These are phyloP conservation scores for Alternaria longipes DNA, from an alignment of 2,329 filamentous ascomycete species.

Conservation along the genomic window DNA sequence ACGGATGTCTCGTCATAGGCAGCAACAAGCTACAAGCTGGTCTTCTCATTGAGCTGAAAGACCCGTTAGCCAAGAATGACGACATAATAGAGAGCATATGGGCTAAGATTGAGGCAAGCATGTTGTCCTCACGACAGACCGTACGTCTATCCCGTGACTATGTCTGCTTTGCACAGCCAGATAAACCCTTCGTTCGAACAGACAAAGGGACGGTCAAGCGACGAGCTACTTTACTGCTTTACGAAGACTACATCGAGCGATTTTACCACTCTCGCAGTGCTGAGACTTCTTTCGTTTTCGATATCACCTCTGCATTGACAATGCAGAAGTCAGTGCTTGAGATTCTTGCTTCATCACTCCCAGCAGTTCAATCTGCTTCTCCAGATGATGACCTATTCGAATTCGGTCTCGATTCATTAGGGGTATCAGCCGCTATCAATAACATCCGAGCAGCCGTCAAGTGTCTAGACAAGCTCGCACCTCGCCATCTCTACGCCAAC, in stretches of 20 bases:
- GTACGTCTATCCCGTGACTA: slow-evolving; percentile 54
- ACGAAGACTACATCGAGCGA: slow-evolving; percentile 58
- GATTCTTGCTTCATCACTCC: slow-evolving; percentile 19
- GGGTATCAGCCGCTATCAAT: slow-evolving; percentile 41
- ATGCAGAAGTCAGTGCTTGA: slow-evolving; percentile 14
- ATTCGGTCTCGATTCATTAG: slow-evolving; percentile 47
- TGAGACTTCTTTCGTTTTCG: slow-evolving; percentile 8
- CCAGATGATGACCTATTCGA: slow-evolving; percentile 45
- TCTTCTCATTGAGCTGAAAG: slow-evolving; percentile 43
- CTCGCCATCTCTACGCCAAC: slow-evolving; percentile 51
- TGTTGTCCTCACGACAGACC: slow-evolving; percentile 52
- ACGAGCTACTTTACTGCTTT: slow-evolving; percentile 52
- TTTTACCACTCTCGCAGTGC: slow-evolving; percentile 49
- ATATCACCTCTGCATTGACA: slow-evolving; percentile 18
- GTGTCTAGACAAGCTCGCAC: slow-evolving; percentile 42
- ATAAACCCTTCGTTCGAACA: slow-evolving; percentile 58
- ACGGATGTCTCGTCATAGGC: slow-evolving; percentile 43
- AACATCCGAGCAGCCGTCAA: slow-evolving; percentile 42
- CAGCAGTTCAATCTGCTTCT: slow-evolving; percentile 14
- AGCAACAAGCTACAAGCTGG: slow-evolving; percentile 39
- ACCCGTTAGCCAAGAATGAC: slow-evolving; percentile 16
- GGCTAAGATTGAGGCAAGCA: slow-evolving; percentile 56
- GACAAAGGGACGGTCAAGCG: slow-evolving; percentile 60
- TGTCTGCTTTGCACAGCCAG: slow-evolving; percentile 54
- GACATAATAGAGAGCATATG: slow-evolving; percentile 57